Base-by-base conservation (phyloP, 164 flowering plant genomes). In the Paratinospora sagittata region DNA sequence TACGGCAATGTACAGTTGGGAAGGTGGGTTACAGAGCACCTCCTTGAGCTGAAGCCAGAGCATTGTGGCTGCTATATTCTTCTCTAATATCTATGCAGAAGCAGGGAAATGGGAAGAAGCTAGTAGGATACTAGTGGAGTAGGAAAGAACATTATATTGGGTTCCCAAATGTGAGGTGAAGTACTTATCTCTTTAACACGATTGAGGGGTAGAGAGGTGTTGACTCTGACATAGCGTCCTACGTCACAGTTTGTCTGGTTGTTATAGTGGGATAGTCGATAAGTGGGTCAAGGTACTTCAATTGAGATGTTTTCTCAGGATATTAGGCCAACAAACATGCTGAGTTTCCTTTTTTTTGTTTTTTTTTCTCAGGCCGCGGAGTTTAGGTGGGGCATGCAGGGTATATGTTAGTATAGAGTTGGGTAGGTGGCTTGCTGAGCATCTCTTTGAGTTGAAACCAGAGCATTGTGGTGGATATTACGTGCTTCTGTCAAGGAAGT, bases 51-150 rank as follows among this genome's bases (percentile, higher is more conserved):
- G 47, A 66, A 66, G n/a, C 68, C 49, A n/a, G 68, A 66, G 47
- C 68, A 66, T 24, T 23, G 52, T 36, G 75, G 75, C 55, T 66
- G 66, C 55, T 66, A 72, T 19, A 16, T 57, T n/a, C 39, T 66
- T 24, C 64, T 65, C 74, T 34, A 72, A 72, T 72, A 64, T 72
- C 68, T 72, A 72, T 36, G 68, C 74, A 0, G 64, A 65, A 33
- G 64, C 69, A 12, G 75, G 75, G 64, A 27, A 72, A 19, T 66
- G 75, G 75, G 75, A 66, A 23, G 75, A 72, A 55, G 70, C 65
- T 57, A 55, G 55, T 52, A 72, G 23, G 69, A 66, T 72, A 33
- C 64, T 2, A 65, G 69, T 64, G 52, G 74, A 55, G 41, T 65
- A 30, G 19, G 71, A 74, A 27, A 60, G 65, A 61, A 34, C 36